A percentile compares a stretch with the other conserved stretches of the same genome.
Conservation (phyloP, 2,329 filamentous ascomycete species). For the Trichoderma lentiforme region DNA sequence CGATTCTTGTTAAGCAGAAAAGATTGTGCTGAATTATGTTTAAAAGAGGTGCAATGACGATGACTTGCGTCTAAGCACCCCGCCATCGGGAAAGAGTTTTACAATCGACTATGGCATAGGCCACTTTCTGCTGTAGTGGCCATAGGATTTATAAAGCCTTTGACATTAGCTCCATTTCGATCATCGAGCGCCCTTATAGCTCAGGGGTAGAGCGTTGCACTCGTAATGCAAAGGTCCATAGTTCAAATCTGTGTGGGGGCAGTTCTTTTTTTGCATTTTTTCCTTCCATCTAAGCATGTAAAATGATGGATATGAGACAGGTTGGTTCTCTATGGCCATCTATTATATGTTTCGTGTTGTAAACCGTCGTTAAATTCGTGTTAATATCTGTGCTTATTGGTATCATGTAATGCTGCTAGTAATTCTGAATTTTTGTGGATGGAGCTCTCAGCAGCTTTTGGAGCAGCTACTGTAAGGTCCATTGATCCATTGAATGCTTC, state of each 20-base stretch:
- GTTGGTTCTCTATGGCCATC: background rate
- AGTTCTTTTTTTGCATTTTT: background rate
- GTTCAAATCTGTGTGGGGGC: constrained; percentile 5
- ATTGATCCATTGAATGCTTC: background rate
- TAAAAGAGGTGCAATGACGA: background rate
- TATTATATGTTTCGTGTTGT: background rate
- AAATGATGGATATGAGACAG: background rate
- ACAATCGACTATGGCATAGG: background rate
- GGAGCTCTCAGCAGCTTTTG: background rate
- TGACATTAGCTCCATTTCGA: background rate
- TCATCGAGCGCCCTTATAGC: background rate
- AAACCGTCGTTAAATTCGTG: background rate
- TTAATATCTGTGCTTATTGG: background rate
- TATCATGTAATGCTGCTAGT: background rate
- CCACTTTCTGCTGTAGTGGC: background rate
- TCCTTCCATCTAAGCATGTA: background rate
- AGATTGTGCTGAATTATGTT: background rate
- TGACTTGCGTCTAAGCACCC: background rate
- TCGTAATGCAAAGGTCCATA: constrained; percentile 6
- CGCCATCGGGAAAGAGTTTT: constrained; percentile 5
- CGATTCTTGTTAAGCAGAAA: background rate
- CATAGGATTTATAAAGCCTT: background rate
- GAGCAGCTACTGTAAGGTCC: background rate
- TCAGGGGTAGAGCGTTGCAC: constrained; percentile 7
- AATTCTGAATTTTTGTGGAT: background rate